Evolutionary conservation across 495 filamentous ascomycete species (phyloP), one percentile per base, ranked within the genome.

Genomic region (Talaromyces proteolyticus): DNA sequence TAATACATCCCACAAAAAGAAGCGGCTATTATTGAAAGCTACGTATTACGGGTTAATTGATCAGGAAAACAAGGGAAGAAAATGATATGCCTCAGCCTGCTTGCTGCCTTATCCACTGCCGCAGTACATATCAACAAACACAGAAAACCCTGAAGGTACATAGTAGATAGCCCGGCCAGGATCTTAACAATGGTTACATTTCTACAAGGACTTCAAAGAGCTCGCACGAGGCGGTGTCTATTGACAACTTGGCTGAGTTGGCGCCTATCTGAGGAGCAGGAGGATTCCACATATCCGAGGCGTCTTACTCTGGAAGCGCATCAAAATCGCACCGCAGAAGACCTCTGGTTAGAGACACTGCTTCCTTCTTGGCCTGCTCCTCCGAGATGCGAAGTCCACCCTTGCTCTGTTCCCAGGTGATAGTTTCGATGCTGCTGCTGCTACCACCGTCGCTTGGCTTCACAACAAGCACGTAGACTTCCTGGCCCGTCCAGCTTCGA

Each of bases 281-380:
- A 34, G 8, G 29, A 34, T 34, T 34, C 29, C 29, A 34, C 29
- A 34, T 5, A 12, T 29, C 26, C 42, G 42, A 45, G 42, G 19
- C 14, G 20, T 45, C 43, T 21, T 45, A 45, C 16, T 45, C 43
- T 23, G 43, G 43, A 23, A 45, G 43, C 25, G 43, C 43, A 18
- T 45, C 43, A 24, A 45, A 45, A 45, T 23, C 43, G 20, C 42
- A 45, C 20, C 22, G 12, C 20, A 45, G 14, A 45, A 45, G 14
- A 14, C 42, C 8, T 45, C 43, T 45, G 43, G 16, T 23, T 7
- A 45, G 21, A 8, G 24, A 21, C 43, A 23, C 43, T 18, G 24
- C 16, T 45, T 45, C 43, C 43, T 45, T 45, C 43, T 45, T 45
- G 21, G 43, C 43, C 17, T 45, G 42, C 42, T 45, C 42, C 42